Conservation (phyloP, 2,329 filamentous ascomycete species). For the Penicillium italicum region DNA sequence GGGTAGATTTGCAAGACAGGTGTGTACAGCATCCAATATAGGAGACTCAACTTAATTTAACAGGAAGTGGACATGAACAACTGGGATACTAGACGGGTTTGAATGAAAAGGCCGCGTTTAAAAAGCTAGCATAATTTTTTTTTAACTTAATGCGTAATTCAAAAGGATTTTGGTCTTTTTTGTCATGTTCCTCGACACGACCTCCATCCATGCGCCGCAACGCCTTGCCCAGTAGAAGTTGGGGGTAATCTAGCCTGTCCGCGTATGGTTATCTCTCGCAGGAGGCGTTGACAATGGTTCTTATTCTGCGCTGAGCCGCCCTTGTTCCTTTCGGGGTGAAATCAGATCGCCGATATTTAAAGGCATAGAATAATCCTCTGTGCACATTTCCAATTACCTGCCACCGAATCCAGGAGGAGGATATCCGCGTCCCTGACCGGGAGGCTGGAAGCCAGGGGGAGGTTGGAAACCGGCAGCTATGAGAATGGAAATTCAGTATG, state of each 20-base stretch:
- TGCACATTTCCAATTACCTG: slow-evolving; percentile 31
- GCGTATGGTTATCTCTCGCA: slow-evolving; percentile 17
- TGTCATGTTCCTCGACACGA: slow-evolving; percentile 29
- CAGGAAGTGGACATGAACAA: not conserved
- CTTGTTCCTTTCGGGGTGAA: slow-evolving; percentile 14
- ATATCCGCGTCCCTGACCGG: slow-evolving; percentile 51
- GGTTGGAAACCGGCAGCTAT: slow-evolving; percentile 54
- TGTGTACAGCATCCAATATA: not conserved
- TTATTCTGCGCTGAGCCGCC: slow-evolving; percentile 10
- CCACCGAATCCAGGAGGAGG: slow-evolving; percentile 51
- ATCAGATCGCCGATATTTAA: slow-evolving; percentile 23
- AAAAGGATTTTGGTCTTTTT: slow-evolving; percentile 23
- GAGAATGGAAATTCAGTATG: slow-evolving; percentile 38
- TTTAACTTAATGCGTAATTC: slow-evolving; percentile 18
- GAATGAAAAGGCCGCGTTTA: slow-evolving; percentile 5
- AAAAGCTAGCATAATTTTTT: slow-evolving; percentile 19
- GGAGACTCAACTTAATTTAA: not conserved
- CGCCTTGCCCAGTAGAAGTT: slow-evolving; percentile 39
- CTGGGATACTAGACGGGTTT: not conserved
- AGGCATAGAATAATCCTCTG: slow-evolving; percentile 24
- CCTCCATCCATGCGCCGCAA: slow-evolving; percentile 42
- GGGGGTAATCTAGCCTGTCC: slow-evolving; percentile 28
- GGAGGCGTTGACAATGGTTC: slow-evolving; percentile 12
- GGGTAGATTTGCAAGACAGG: not conserved
- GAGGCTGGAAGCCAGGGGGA: slow-evolving; percentile 71